Conservation (phyloP, 2,329 filamentous ascomycete genomes). For the Graphiopsis chlorocephala region DNA sequence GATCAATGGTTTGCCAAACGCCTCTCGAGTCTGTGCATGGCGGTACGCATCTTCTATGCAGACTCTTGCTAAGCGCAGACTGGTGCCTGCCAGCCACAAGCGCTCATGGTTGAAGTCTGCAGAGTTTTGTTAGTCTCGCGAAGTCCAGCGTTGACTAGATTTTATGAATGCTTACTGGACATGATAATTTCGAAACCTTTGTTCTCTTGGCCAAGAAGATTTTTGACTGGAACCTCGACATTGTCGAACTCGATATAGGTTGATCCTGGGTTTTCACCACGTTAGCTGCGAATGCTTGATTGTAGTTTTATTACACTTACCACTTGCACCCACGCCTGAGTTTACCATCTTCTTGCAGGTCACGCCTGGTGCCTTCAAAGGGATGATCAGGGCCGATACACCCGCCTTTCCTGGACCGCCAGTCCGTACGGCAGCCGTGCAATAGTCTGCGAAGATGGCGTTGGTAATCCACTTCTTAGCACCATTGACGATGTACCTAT, state of each 20-base stretch:
- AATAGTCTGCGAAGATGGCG: conserved; percentile 39
- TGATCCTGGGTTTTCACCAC: background rate
- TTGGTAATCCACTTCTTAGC: conserved; percentile 60
- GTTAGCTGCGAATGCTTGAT: background rate
- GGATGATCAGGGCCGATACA: conserved; percentile 58
- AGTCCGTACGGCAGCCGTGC: conserved; percentile 59
- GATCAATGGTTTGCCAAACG: conserved; percentile 20
- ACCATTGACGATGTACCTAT: conserved; percentile 61
- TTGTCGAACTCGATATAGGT: conserved; percentile 50
- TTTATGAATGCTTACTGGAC: conserved; percentile 31
- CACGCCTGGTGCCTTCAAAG: conserved; percentile 50
- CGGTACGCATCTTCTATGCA: conserved; percentile 11
- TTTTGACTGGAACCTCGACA: conserved; percentile 53
- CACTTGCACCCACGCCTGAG: conserved; percentile 64
- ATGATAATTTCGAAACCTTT: conserved; percentile 58
- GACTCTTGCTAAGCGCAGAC: conserved; percentile 3
- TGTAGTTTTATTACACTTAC: conserved; percentile 35
- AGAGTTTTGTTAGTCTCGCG: background rate
- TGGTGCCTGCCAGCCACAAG: conserved; percentile 2
- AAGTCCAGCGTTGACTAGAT: background rate
- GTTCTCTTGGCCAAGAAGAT: conserved; percentile 55
- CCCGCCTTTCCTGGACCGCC: conserved; percentile 53
- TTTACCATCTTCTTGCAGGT: conserved; percentile 57
- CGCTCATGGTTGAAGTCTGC: conserved; percentile 21
- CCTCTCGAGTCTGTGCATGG: conserved; percentile 17